Evolutionary conservation across 768 basidiomycete genomes (phyloP).

Genomic region (Trametes cubensis): DNA sequence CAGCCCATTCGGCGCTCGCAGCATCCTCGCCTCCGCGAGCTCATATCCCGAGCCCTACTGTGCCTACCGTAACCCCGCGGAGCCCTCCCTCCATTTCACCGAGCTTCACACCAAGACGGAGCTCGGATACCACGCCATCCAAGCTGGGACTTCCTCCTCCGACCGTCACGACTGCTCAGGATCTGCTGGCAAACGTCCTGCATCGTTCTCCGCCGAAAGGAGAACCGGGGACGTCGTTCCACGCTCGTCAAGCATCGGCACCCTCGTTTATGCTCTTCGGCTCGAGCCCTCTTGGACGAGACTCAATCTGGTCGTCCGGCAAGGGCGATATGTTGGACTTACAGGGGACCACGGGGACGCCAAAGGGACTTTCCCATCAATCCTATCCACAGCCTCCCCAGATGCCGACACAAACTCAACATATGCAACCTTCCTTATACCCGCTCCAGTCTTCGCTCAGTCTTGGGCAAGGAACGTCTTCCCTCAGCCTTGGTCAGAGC

Average conservation of each 20-base stretch:
- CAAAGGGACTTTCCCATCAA: conserved; percentile 8
- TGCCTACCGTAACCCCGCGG: conserved; percentile 1
- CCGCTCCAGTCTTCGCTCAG: conserved; percentile 7
- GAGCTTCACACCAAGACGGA: conserved; percentile 22
- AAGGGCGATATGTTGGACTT: conserved; percentile 42
- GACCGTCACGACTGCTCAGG: conserved; percentile 61
- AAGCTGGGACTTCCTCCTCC: conserved; percentile 17
- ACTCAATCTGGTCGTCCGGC: conserved; percentile 68
- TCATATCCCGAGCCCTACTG: conserved; percentile 2
- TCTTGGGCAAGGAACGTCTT: neutral
- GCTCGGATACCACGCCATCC: conserved; percentile 29
- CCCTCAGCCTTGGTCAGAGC: too few species aligned
- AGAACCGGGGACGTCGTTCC: conserved; percentile 21
- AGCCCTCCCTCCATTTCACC: conserved; percentile 14
- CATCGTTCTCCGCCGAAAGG: conserved; percentile 32
- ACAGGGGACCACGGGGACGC: conserved; percentile 7
- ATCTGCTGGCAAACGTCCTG: conserved; percentile 62
- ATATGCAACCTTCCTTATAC: neutral
- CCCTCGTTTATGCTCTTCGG: conserved; percentile 56
- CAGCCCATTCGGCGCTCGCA: neutral
- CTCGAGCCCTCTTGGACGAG: conserved; percentile 37
- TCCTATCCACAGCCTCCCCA: neutral
- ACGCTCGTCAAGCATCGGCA: conserved; percentile 33
- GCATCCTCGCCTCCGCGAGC: conserved; percentile 12
- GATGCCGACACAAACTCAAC: neutral